Evolutionary conservation across 1,284 basidiomycete genomes (phyloP).

Genomic region (Moesziomyces globuligerus): DNA sequence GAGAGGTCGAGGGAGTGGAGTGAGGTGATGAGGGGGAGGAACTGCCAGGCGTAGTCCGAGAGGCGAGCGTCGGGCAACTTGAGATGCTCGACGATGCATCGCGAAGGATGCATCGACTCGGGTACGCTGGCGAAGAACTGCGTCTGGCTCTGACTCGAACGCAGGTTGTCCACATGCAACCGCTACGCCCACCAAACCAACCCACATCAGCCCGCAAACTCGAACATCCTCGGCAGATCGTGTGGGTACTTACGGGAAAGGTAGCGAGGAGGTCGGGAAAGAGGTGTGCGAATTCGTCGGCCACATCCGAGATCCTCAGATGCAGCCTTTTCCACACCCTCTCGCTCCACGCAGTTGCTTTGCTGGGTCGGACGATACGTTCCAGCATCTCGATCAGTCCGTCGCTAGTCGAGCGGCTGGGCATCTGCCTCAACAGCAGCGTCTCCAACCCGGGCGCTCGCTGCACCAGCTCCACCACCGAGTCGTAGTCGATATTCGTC

Average conservation of each 20-base stretch:
- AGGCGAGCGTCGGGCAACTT: conserved; percentile 19
- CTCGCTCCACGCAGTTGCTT: conserved; percentile 2
- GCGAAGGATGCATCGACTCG: background rate
- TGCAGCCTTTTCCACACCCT: conserved; percentile 14
- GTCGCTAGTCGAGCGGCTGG: conserved; percentile 17
- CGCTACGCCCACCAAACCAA: conserved; percentile 6
- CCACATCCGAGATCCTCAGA: conserved; percentile 16
- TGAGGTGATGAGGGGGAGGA: conserved; percentile 11
- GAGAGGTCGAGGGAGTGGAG: conserved; percentile 22
- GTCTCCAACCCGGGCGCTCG: conserved; percentile 10
- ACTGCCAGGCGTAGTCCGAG: conserved; percentile 18
- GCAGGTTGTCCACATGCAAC: conserved; percentile 13
- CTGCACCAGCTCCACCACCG: conserved; percentile 10
- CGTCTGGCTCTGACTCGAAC: conserved; percentile 15
- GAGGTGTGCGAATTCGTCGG: conserved; percentile 23
- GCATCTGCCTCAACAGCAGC: conserved; percentile 18
- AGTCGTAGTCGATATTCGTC: conserved; percentile 18
- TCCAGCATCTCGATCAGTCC: conserved; percentile 20
- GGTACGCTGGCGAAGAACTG: conserved; percentile 15
- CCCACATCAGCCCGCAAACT: background rate
- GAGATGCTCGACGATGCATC: conserved; percentile 15
- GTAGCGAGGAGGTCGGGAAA: conserved; percentile 15
- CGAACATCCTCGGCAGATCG: background rate
- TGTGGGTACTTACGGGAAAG: conserved; percentile 11
- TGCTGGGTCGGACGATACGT: background rate